Conservation (phyloP, 805 yeast species). For the Cyberlindnera misumaiensis region DNA sequence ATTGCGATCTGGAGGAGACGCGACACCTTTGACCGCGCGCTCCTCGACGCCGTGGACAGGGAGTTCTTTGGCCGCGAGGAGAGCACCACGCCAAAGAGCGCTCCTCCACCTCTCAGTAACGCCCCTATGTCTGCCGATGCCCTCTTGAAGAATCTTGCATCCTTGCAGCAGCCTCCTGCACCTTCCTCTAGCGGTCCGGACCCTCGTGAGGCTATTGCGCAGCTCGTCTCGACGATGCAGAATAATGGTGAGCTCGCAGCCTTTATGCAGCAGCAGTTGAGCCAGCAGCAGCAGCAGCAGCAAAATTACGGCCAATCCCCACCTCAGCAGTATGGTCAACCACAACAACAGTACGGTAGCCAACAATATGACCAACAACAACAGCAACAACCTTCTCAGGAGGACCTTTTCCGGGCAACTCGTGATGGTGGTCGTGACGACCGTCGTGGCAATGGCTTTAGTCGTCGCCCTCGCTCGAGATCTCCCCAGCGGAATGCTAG, state of each 20-base stretch:
- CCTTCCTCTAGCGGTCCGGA: constrained; percentile 13
- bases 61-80: constrained; percentile 41
- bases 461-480: constrained; percentile 23
- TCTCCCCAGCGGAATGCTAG: constrained; percentile 21
- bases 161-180: constrained; percentile 27
- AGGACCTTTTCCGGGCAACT: background rate
- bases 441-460: constrained; percentile 14
- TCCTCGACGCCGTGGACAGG: constrained; percentile 47
- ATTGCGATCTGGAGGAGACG: constrained; percentile 91
- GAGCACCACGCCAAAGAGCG: constrained; percentile 64
- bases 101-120: constrained; percentile 33
- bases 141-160: constrained; percentile 63
- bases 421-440: constrained; percentile 12
- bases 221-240: constrained; percentile 22
- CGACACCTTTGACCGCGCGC: constrained; percentile 59
- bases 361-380: background rate
- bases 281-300: constrained; percentile 9
- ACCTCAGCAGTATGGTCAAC: background rate
- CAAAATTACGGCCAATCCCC: too few species aligned
- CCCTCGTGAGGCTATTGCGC: constrained; percentile 37
- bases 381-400: constrained; percentile 1
- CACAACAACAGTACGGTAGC: background rate
- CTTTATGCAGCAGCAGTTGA: constrained; percentile 15
- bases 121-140: constrained; percentile 38
- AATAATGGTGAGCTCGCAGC: constrained; percentile 21